Conservation (phyloP, 2,329 filamentous ascomycete genomes). For the Dichotomopilus funicola region DNA sequence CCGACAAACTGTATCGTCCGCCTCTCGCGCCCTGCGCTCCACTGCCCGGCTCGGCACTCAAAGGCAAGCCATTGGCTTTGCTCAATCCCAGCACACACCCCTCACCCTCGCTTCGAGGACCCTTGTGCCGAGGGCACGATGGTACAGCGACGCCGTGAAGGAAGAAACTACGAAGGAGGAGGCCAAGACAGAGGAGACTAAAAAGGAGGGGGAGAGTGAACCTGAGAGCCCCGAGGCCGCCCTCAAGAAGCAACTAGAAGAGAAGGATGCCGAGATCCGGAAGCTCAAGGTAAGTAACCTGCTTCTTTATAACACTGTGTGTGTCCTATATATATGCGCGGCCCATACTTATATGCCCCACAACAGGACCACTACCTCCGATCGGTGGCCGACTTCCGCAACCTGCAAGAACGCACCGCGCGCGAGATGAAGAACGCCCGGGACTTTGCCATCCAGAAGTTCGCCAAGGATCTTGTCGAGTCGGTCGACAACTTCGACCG, state of each 20-base stretch:
- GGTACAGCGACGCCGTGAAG: constrained; percentile 41
- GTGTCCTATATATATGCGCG: no score
- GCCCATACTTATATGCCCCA: neutral
- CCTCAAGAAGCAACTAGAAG: constrained; percentile 46
- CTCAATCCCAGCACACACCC: constrained; percentile 35
- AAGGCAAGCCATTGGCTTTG: constrained; percentile 30
- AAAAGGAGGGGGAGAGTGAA: constrained; percentile 11
- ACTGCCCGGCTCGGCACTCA: constrained; percentile 32
- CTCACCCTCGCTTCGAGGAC: constrained; percentile 23
- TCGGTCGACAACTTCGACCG: constrained; percentile 96
- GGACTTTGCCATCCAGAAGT: constrained; percentile 92
- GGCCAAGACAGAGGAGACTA: constrained; percentile 23
- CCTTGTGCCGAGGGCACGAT: constrained; percentile 36
- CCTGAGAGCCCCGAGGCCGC: constrained; percentile 34
- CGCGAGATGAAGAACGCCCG: constrained; percentile 82
- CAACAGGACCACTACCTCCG: constrained; percentile 87
- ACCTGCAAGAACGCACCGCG: constrained; percentile 89
- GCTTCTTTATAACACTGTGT: neutral
- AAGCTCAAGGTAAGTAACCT: constrained; percentile 73
- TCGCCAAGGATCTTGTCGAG: constrained; percentile 91
- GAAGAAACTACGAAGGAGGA: constrained; percentile 23
- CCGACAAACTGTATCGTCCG: constrained; percentile 38
- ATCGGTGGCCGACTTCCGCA: constrained; percentile 92
- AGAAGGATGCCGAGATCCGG: constrained; percentile 48
- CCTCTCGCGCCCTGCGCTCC: constrained; percentile 40